These are phyloP conservation scores for Raddia distichophylla DNA, from an alignment of 176 grass and related monocot genomes.

Conservation along the genomic window DNA sequence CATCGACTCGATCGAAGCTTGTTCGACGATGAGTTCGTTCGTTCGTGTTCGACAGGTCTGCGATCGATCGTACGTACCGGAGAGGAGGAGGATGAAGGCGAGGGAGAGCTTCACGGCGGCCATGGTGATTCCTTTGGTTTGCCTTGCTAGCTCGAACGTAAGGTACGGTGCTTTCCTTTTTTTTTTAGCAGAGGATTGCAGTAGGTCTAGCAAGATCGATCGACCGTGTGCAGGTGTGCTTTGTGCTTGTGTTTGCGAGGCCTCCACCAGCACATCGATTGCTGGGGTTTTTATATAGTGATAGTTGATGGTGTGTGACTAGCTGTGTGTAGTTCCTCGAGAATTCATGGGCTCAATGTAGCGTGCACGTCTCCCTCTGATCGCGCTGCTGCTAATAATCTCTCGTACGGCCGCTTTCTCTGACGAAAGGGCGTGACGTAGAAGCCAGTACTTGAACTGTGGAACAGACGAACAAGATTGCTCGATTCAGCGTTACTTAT, in stretches of 20 bases:
- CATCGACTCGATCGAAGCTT: too few relatives aligned
- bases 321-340: background rate
- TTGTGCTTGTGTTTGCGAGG: too few relatives aligned
- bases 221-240: too few relatives aligned
- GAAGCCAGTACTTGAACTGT: background rate
- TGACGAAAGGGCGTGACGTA: background rate
- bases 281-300: too few relatives aligned
- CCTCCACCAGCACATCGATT: too few relatives aligned
- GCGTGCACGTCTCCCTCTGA: background rate
- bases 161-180: background rate
- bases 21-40: too few relatives aligned
- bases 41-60: too few relatives aligned
- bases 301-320: background rate
- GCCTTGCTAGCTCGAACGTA: background rate
- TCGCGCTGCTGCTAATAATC: too few relatives aligned
- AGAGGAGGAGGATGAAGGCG: slow-evolving; percentile 45
- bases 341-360: background rate
- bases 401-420: background rate
- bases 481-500: too few relatives aligned
- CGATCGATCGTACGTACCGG: background rate
- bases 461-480: too few relatives aligned
- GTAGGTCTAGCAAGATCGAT: too few relatives aligned
- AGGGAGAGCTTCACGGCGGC: slow-evolving; percentile 40
- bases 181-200: too few relatives aligned
- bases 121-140: slow-evolving; percentile 8